A percentile compares a stretch with the other conserved stretches of the same genome.
These are phyloP conservation scores for Rhodotorula babjevae DNA, from an alignment of 768 basidiomycete species.

Conservation along the genomic window DNA sequence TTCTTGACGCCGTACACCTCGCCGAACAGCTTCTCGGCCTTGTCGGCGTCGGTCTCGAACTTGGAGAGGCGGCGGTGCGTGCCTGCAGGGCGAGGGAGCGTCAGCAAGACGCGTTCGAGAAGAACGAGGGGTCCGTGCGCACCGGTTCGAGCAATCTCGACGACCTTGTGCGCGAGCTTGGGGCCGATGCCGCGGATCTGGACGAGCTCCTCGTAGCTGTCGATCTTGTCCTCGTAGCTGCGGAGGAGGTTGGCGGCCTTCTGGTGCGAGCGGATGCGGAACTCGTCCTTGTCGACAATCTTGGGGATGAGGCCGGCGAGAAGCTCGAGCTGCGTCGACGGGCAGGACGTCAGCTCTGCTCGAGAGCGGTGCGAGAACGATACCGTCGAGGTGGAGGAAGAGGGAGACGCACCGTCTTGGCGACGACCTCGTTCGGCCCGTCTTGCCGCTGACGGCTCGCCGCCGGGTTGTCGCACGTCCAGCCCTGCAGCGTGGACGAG, in stretches of 20 bases:
- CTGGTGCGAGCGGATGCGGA: conserved; percentile 5
- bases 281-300: not conserved
- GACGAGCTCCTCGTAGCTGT: not conserved
- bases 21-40: not conserved
- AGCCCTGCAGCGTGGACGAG: not conserved
- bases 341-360: not conserved
- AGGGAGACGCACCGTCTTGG: not conserved
- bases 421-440: conserved; percentile 24
- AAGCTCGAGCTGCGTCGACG: conserved; percentile 8
- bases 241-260: not conserved
- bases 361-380: not conserved
- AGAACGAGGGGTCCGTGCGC: not conserved
- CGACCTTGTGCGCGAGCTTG: conserved; percentile 9
- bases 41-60: not conserved
- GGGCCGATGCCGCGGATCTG: conserved; percentile 14
- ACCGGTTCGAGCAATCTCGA: conserved; percentile 23
- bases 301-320: not conserved
- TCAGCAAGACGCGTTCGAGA: not conserved
- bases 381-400: rapidly evolving
- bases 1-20: conserved; percentile 12
- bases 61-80: conserved; percentile 5
- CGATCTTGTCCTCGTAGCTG: not conserved
- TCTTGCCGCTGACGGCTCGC: not conserved
- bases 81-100: not conserved
- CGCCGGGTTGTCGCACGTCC: not conserved